Base-by-base conservation (phyloP, 768 basidiomycete species). In the Leccinum subgranulosum region DNA sequence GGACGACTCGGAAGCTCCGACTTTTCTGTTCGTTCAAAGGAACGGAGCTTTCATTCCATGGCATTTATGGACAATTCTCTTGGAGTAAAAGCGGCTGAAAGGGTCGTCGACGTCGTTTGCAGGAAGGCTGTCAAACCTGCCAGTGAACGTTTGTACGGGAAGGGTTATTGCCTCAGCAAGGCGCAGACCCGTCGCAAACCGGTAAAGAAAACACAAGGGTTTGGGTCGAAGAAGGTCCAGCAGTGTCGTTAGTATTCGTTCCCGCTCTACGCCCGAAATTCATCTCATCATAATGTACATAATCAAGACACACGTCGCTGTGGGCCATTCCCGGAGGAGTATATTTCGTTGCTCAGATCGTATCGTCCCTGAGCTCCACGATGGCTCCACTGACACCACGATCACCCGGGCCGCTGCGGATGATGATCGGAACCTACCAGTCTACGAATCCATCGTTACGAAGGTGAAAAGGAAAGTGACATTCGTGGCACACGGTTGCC, bases 361-460 rank as follows among this genome's bases (percentile, higher is more conserved):
- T 53, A 17, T 48, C 39, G 43, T 55, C 21, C 53, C 50, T 47
- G 41, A 43, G 19, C 41, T 43, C 41, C 41, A 43, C 41, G 41
- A 14, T 55, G 15, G 51, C 53, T 56, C 49, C 51, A 36, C 33
- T 54, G 21, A 27, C 27, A 56, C 25, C 29, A 46, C 36, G 57
- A 33, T 43, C 46, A 47, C 17, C 21, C 10, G 23, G 46, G 43
- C 56, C 41, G n/a, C 49, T 60, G 66, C 59, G 68, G 67, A 68
- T 69, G 57, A 60, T 46, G 59, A 60, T 69, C 67, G 56, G 67
- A 68, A 68, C 46, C 33, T 55, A 33, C 33, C 6, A 43, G 41
- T 21, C 34, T 45, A 51, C 49, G 58, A 58, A 25, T 45, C 46
- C 49, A 43, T 57, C 48, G 43, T 50, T 36, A 43, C 11, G 41